These are phyloP conservation scores for Rutstroemia sp. DNA, from an alignment of 2,329 filamentous ascomycete genomes.

Conservation along the genomic window DNA sequence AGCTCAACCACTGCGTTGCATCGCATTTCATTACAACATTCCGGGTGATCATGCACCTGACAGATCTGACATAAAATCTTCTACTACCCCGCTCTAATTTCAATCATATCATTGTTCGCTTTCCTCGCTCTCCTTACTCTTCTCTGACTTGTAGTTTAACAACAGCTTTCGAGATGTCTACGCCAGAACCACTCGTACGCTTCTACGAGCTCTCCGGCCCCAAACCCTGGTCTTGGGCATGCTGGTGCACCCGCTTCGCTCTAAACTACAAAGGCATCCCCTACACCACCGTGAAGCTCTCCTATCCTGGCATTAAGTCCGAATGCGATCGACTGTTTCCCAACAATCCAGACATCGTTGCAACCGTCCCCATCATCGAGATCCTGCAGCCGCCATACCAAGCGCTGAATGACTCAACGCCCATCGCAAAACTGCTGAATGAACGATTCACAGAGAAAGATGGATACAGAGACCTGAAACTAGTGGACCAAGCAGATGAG, in stretches of 20 bases:
- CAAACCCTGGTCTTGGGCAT: constrained; percentile 16
- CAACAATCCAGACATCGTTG: constrained; percentile 9
- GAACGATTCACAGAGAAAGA: constrained; percentile 15
- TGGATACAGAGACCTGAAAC: constrained; percentile 14
- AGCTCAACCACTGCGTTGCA: too few relatives aligned
- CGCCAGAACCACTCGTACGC: constrained; percentile 13
- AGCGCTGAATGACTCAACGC: constrained; percentile 16
- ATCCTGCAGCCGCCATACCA: constrained; percentile 10
- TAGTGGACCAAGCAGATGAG: constrained; percentile 5
- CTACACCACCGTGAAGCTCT: too few relatives aligned
- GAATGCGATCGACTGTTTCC: constrained; percentile 14
- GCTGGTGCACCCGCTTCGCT: constrained; percentile 12
- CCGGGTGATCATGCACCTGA: too few relatives aligned
- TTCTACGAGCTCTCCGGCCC: constrained; percentile 21
- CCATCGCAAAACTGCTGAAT: constrained; percentile 16
- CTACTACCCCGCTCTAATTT: too few relatives aligned
- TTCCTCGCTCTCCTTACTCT: not conserved
- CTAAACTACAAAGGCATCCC: too few relatives aligned
- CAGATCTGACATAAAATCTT: too few relatives aligned
- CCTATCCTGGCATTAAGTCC: constrained; percentile 14
- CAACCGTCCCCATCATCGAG: constrained; percentile 19
- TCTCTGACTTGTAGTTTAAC: not conserved
- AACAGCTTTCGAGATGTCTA: constrained; percentile 5
- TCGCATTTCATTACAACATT: too few relatives aligned
- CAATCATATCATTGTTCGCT: not conserved